Evolutionary conservation across 2,329 filamentous ascomycete species (phyloP), one percentile per base, ranked within the genome.

Genomic region (Alternaria dauci): DNA sequence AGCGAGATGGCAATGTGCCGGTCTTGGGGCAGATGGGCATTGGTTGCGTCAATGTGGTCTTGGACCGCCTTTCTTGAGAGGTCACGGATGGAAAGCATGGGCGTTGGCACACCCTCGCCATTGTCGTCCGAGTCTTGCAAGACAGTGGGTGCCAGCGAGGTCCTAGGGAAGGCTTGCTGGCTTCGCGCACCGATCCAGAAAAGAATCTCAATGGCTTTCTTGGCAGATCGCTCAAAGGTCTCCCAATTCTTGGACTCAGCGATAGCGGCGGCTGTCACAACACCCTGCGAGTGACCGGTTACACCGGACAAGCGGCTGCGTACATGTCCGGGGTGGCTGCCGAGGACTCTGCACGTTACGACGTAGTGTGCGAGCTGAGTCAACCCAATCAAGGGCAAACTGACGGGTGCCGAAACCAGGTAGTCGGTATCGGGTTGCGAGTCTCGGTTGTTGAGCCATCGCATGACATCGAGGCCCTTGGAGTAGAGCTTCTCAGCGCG

Each of bases 181-280:
- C 94, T 97, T 74, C 95, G 91, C 62, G 94, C 89, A 77, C 96
- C 95, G 69, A 99, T 97, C 95, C 95, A 99, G 85, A 99, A 99
- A 30, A 99, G 90, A 74, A 97, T 92, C 30, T 92, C 95, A 66
- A 99, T 84, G 3, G 94, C 91, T 69, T 92, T 89, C 72, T 86
- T 89, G 56, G 93, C 87, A 56, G 92, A 88, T 73, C 91, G 89
- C 67, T 91, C 88, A 78, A 95, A 99, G 1, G 92, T 92, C 65
- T 97, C 93, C 95, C 95, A 99, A 28, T 91, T 93, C 69, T 92
- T 91, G 4, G 94, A 92, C 5, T 94, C 92, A 2, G 96, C 91
- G 60, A 95, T 96, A 25, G 92, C 92, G 30, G 94, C 93, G 25
- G 95, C 95, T 63, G 96, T 93, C 62, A 99, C 91, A 18, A 99